Base-by-base conservation (phyloP, 2,329 filamentous ascomycete genomes). In the Cladosporium velox region DNA sequence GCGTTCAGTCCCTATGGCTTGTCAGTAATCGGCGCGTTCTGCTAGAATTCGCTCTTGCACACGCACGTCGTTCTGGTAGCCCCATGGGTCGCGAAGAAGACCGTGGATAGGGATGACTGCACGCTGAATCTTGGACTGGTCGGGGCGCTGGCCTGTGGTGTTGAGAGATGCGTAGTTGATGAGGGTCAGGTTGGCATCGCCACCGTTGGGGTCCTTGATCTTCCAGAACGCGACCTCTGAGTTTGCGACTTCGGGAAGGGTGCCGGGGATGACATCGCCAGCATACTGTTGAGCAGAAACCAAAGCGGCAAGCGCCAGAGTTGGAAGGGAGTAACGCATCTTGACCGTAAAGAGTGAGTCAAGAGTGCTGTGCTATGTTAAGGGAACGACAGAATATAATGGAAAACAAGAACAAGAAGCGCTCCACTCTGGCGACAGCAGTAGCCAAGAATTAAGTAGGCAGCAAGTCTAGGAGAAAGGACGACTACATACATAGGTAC, bases 121-220 rank as follows among this genome's bases (percentile, higher is more conserved):
- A 49, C 75, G 68, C 66, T 75, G 67, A 54, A 75, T 66, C 28
- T 72, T 72, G 60, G 57, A 67, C 32, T 70, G 66, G 14, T 67
- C 69, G 62, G 75, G 67, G 10, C 73, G 68, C 21, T 69, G 61
- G 14, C 71, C 70, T 34, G 69, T 64, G 35, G 38, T 68, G 44
- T 72, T 70, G 35, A 68, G 70, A 12, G 71, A 72, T 41, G 72
- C 73, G 66, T 77, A 77, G 67, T 77, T 77, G 69, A 73, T 74
- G 44, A 76, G 62, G 4, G 73, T 76, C 35, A 74, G 64, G 61
- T 73, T 70, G 34, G 68, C 65, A 64, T 71, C 71, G 18, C 55
- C 47, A 28, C 67, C 69, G 11, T 65, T 67, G 4, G 67, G 62
- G 49, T 75, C 73, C 38, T 70, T 72, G 66, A 77, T 74, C 61